Base-by-base conservation (phyloP, 805 yeast genomes). In the Wickerhamiella vanderwaltii region DNA sequence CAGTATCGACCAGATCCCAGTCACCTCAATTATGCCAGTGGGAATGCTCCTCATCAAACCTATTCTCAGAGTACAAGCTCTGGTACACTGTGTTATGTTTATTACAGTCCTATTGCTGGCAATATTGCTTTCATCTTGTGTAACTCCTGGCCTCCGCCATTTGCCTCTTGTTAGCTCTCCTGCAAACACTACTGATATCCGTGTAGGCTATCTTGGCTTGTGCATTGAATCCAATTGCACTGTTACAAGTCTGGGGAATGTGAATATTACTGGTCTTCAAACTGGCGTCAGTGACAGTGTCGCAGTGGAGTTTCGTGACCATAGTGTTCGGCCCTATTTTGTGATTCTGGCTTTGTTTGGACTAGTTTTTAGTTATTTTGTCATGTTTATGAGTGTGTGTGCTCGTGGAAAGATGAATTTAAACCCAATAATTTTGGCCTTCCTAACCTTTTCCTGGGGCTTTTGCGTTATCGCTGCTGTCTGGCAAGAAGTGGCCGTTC, bases 401-500 rank as follows among this genome's bases (percentile, higher is more conserved):
- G 20, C 35, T 13, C 23, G 23, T 9, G 16, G 29, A 6, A 23
- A 26, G 12, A 26, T 20, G 23, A 18, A 15, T 7, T 15, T 24
- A 9, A 20, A 20, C 15, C 41, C 33, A 1, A 13, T 30, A 5
- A 23, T 35, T 4, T 28, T 42, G 4, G 26, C 17, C 7, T 11
- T 35, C 5, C 16, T 45, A 5, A 25, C 26, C 5, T 18, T 32
- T 9, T 22, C 47, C 9, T 40, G 45, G 35, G 39, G 23, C 9
- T 39, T 40, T 23, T 24, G 45, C 5, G 20, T 39, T 12, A 29
- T 48, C 5, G 34, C 50, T 5, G 50, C 50, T 4, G 42, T 45
- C 13, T 50, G 53, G 53, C 53, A 50, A 39, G 49, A 50, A 35
- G 51, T 48, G 1, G 53, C 51, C 2, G 51, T 45, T 3, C 50